Evolutionary conservation across 2,329 filamentous ascomycete genomes (phyloP).

Genomic region (Cytospora piceicola): DNA sequence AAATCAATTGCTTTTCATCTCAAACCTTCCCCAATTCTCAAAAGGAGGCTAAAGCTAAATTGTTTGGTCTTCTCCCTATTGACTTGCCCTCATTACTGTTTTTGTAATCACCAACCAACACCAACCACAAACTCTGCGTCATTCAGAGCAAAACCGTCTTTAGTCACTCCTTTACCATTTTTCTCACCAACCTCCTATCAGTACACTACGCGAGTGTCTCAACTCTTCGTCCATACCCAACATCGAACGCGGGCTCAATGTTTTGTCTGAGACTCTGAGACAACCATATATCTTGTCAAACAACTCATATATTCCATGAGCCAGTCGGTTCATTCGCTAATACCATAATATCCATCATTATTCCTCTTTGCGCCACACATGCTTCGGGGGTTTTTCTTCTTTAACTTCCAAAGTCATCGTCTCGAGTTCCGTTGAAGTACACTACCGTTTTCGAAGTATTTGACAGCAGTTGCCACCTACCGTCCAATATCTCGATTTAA

Average conservation of each 20-base stretch:
- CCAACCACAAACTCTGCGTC: slow-evolving; percentile 1
- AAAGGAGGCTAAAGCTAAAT: neutral
- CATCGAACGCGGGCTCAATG: slow-evolving; percentile 19
- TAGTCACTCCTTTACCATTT: neutral
- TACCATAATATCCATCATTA: slow-evolving; percentile 31
- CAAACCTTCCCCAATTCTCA: neutral
- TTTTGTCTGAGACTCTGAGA: slow-evolving; percentile 29
- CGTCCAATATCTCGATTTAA: neutral
- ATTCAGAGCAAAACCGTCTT: neutral
- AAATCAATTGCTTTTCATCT: neutral
- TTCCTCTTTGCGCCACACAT: neutral
- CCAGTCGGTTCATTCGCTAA: slow-evolving; percentile 33
- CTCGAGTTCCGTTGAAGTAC: neutral
- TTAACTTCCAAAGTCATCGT: neutral
- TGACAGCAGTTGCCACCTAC: neutral
- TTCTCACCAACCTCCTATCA: neutral
- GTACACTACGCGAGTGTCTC: slow-evolving; percentile 27
- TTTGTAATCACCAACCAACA: neutral
- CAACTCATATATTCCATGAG: slow-evolving; percentile 15
- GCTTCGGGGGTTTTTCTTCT: slow-evolving; percentile 10
- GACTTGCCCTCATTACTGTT: neutral
- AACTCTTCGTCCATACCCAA: slow-evolving; percentile 17
- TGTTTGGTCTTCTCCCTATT: neutral
- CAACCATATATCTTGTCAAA: slow-evolving; percentile 2
- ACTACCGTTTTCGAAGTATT: neutral